Conservation (phyloP, 2,329 filamentous ascomycete species). For the Aspergillus japonicus region DNA sequence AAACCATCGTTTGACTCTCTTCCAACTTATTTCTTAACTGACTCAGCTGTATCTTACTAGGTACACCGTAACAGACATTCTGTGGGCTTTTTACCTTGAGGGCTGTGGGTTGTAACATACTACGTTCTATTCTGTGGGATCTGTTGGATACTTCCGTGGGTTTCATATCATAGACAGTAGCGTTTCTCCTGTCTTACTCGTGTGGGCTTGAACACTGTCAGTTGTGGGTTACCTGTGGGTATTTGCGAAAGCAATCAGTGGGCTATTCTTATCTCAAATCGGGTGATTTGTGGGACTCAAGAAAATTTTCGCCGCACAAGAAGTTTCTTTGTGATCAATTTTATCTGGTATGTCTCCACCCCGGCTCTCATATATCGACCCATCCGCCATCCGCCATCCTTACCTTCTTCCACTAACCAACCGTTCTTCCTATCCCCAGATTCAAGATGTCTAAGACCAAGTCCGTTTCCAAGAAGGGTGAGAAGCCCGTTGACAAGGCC, state of each 20-base stretch:
- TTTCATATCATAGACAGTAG: slow-evolving; percentile 42
- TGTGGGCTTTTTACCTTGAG: slow-evolving; percentile 42
- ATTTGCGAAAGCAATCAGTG: slow-evolving; percentile 28
- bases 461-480: slow-evolving; percentile 37
- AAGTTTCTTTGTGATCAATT: slow-evolving; percentile 21
- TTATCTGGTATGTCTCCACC: slow-evolving; percentile 19
- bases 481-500: slow-evolving; percentile 44
- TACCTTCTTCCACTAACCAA: slow-evolving; percentile 17
- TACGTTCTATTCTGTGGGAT: slow-evolving; percentile 42
- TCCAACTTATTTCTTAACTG: slow-evolving; percentile 14
- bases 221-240: slow-evolving; percentile 44
- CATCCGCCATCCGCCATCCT: background rate
- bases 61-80: slow-evolving; percentile 37
- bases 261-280: slow-evolving; percentile 28
- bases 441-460: slow-evolving; percentile 49
- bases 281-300: slow-evolving; percentile 37
- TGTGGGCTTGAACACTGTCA: slow-evolving; percentile 45
- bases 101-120: slow-evolving; percentile 45
- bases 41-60: slow-evolving; percentile 32
- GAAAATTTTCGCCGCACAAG: slow-evolving; percentile 37
- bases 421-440: slow-evolving; percentile 12
- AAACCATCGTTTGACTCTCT: slow-evolving; percentile 17
- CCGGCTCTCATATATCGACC: background rate
- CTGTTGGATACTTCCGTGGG: slow-evolving; percentile 41
- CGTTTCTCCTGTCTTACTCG: slow-evolving; percentile 44